Evolutionary conservation across 179 eudicot genomes (phyloP), one percentile per base, ranked within the genome.

Genomic region (Spinacia oleracea): DNA sequence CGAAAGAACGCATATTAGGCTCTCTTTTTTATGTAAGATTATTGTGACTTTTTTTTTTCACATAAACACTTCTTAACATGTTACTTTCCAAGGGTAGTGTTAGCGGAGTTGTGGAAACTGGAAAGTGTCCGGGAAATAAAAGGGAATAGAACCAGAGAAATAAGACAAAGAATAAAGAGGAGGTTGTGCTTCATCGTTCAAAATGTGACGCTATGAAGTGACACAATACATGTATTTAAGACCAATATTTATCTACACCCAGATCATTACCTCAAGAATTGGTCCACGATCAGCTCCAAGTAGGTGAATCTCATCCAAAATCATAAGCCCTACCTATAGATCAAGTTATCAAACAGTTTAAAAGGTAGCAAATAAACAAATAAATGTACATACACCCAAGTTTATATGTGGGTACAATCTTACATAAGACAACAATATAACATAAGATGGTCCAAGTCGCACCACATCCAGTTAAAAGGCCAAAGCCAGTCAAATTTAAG

Each of bases 221-320:
- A 60, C 34, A 25, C n/a, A 27, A 46, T 65, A 51, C 78, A 65
- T 25, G 43, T 23, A 58, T 29, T 38, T 45, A 40, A 40, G 42
- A 76, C 8, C 40, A 31, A 40, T 65, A 56, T 46, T 64, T 45
- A 71, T 59, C 64, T 48, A 43, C 48, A 31, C 23, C 20, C 72
- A 43, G 16, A 68, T 25, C 71, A 66, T 80, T 91, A 93, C 99
- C 98, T 96, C 99, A 85, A 96, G 98, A 59, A 96, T 94, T 43
- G 99, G 99, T 70, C 99, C 99, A 73, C 99, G 91, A 80, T 96
- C 99, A 81, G 98, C 98, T 79, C 99, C 99, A 83, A 96, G 97
- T 56, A 96, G 87, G 85, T 96, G 99, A 86, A 94, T 94, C 84
- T 96, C 99, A 84, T 96, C 99, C 94, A 96, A 85, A 80, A 96